Evolutionary conservation across 108 stramenopile genomes (phyloP).

Genomic region (Nannochloropsis oceanica): DNA sequence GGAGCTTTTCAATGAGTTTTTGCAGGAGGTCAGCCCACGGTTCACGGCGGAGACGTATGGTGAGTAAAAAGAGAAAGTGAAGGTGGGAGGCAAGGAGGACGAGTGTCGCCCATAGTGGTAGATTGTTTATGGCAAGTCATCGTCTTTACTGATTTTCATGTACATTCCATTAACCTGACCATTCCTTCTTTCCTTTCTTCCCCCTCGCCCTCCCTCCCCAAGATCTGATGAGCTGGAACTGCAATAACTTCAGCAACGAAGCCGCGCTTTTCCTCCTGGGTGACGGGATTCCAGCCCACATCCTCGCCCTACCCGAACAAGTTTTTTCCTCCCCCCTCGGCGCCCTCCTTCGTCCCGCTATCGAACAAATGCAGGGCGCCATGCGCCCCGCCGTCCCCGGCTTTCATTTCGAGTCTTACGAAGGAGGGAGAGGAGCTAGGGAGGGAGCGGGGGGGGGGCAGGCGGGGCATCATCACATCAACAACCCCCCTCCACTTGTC

Average conservation of each 20-base stretch:
- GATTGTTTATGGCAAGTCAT: no score
- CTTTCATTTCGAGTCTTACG: not conserved
- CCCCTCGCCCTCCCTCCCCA: not conserved
- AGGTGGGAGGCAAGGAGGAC: not conserved
- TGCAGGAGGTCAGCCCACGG: conserved; percentile 8
- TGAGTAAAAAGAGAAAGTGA: not conserved
- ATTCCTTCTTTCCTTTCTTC: no score
- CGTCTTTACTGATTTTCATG: no score
- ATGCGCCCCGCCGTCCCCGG: not conserved
- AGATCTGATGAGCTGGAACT: conserved; percentile 39
- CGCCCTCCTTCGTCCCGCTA: not conserved
- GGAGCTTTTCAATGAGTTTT: conserved; percentile 29
- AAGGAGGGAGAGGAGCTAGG: not conserved
- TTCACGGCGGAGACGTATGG: conserved; percentile 33
- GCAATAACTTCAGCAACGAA: conserved; percentile 41
- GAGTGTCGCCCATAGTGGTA: no score
- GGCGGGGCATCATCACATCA: not conserved
- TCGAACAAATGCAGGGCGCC: not conserved
- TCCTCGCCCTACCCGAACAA: not conserved
- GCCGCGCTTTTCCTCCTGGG: conserved; percentile 29
- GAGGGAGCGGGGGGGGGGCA: no score
- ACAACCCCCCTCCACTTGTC: not conserved
- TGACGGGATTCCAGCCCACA: conserved; percentile 23
- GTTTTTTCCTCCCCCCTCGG: not conserved
- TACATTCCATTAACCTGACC: no score